Conservation (phyloP, 345 rosid genomes). For the Linum usitatissimum region DNA sequence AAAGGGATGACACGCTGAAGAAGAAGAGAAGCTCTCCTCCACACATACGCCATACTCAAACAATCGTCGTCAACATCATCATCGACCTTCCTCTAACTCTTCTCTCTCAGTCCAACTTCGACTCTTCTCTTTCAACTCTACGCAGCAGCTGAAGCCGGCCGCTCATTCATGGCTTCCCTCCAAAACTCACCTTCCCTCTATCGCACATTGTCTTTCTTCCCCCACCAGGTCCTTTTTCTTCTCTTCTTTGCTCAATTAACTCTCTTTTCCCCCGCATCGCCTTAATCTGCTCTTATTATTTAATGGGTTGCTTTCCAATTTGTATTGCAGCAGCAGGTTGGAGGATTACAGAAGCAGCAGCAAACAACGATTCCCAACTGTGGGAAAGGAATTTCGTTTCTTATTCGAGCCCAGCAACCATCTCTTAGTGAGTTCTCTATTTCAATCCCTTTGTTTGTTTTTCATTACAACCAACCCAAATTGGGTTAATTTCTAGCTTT, state of each 20-base stretch:
- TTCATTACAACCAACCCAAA: too few relatives aligned
- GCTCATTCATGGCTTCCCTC: constrained; percentile 56
- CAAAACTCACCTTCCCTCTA: constrained; percentile 43
- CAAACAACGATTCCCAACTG: constrained; percentile 25
- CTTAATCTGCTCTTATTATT: neutral
- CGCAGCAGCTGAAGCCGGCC: neutral
- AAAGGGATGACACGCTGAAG: too few relatives aligned
- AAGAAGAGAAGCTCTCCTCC: too few relatives aligned
- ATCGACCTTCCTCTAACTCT: too few relatives aligned
- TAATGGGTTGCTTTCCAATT: neutral
- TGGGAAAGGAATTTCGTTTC: constrained; percentile 36
- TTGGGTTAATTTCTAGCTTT: constrained; percentile 35
- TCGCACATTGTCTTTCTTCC: constrained; percentile 36
- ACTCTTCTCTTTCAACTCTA: neutral
- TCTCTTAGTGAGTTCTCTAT: constrained; percentile 19
- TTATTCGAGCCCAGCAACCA: constrained; percentile 44
- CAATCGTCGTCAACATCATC: too few relatives aligned
- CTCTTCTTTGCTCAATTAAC: neutral
- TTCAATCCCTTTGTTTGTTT: constrained; percentile 32
- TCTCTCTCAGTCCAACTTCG: neutral
- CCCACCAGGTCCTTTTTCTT: constrained; percentile 48
- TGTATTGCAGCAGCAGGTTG: constrained; percentile 14
- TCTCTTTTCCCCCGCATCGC: neutral
- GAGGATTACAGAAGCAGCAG: constrained; percentile 24
- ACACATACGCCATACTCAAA: too few relatives aligned